These are phyloP conservation scores for Pseudocercospora musae DNA, from an alignment of 2,329 filamentous ascomycete genomes.

Conservation along the genomic window DNA sequence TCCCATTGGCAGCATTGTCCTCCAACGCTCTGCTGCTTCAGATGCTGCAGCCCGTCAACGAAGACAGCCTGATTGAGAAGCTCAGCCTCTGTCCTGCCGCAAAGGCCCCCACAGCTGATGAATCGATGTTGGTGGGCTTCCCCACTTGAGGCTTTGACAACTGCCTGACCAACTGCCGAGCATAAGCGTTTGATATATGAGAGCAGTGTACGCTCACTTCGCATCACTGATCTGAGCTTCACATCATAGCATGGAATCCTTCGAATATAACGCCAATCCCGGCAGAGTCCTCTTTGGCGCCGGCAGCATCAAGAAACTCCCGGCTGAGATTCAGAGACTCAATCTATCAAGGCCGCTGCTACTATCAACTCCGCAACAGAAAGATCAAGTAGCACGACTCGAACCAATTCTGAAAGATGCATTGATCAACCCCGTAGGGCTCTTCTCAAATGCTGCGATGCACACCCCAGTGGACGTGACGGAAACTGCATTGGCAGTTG, in stretches of 20 bases:
- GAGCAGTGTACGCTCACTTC: not conserved
- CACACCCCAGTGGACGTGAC: slow-evolving; percentile 60
- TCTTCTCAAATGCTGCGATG: slow-evolving; percentile 59
- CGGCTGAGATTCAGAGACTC: slow-evolving; percentile 45
- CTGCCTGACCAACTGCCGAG: not conserved
- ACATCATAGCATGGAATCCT: slow-evolving; percentile 27
- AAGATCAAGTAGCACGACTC: slow-evolving; percentile 46
- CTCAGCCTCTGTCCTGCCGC: not conserved
- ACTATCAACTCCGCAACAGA: slow-evolving; percentile 56
- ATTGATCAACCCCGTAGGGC: slow-evolving; percentile 45
- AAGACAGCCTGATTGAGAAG: not conserved
- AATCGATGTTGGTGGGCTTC: not conserved
- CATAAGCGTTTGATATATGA: not conserved
- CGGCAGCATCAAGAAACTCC: slow-evolving; percentile 51
- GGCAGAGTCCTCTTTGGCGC: slow-evolving; percentile 56
- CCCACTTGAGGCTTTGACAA: not conserved
- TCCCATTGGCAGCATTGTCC: not conserved
- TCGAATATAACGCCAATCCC: slow-evolving; percentile 56
- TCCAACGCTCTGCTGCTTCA: not conserved
- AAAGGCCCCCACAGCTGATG: not conserved
- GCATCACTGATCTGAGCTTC: not conserved
- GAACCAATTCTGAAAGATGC: slow-evolving; percentile 41
- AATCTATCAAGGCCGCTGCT: slow-evolving; percentile 52
- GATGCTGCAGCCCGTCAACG: not conserved
- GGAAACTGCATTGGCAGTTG: slow-evolving; percentile 53